These are phyloP conservation scores for Puccinellia tenuiflora DNA, from an alignment of 176 grass and related monocot genomes.

Conservation along the genomic window DNA sequence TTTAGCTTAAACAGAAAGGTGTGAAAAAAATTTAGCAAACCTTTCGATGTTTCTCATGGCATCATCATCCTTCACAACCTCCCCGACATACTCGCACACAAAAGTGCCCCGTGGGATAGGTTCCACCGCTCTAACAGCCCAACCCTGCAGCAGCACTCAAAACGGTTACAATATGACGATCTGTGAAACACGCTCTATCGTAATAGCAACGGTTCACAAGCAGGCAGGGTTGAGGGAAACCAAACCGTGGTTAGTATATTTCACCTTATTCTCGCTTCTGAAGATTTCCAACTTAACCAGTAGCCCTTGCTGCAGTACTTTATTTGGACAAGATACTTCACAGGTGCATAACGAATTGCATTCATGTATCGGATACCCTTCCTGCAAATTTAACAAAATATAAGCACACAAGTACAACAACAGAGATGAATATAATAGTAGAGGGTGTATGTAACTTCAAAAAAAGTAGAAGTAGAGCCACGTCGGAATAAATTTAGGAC, in stretches of 20 bases:
- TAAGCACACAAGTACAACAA: background rate
- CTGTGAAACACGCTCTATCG: background rate
- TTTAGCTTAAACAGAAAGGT: background rate
- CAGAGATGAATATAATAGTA: background rate
- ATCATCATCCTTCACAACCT: constrained; percentile 59
- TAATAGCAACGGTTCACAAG: background rate
- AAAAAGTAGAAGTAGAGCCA: background rate
- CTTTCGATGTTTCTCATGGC: constrained; percentile 42
- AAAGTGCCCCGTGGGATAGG: constrained; percentile 77
- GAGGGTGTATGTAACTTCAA: background rate
- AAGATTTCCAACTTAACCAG: constrained; percentile 87
- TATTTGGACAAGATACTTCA: constrained; percentile 71
- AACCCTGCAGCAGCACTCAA: constrained; percentile 67
- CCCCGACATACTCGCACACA: constrained; percentile 92
- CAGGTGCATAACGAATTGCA: constrained; percentile 85
- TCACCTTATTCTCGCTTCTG: constrained; percentile 85
- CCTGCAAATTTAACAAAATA: constrained; percentile 40
- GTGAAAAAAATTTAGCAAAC: constrained; percentile 39
- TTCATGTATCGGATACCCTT: constrained; percentile 81
- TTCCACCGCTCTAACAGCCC: constrained; percentile 87
- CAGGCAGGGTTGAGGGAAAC: constrained; percentile 9
- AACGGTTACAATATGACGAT: constrained; percentile 22
- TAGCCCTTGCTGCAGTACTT: constrained; percentile 86
- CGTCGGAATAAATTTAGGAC: background rate
- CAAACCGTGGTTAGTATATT: background rate